These are phyloP conservation scores for Aspergillus sp. DNA, from an alignment of 2,329 filamentous ascomycete genomes.

Conservation along the genomic window DNA sequence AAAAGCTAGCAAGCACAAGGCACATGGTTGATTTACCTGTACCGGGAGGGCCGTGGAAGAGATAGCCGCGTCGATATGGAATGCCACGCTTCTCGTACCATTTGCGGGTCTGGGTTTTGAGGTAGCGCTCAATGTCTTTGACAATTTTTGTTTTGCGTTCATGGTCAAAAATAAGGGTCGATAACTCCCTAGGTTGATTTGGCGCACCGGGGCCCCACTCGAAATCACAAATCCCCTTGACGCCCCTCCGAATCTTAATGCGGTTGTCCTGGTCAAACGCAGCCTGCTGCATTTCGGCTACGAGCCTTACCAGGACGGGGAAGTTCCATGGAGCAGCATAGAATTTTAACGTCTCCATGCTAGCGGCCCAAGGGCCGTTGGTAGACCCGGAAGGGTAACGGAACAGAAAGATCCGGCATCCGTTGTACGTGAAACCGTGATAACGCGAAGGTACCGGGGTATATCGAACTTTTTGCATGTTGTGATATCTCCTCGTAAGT, in stretches of 20 bases:
- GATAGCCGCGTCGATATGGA: slow-evolving; percentile 71
- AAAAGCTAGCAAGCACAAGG: slow-evolving; percentile 64
- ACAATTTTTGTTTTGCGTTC: slow-evolving; percentile 65
- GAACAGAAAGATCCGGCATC: neutral
- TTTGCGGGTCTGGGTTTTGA: slow-evolving; percentile 55
- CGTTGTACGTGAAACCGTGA: slow-evolving; percentile 1
- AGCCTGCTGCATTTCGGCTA: slow-evolving; percentile 31
- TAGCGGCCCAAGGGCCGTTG: slow-evolving; percentile 2
- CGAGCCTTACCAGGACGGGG: slow-evolving; percentile 52
- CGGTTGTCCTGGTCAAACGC: slow-evolving; percentile 1
- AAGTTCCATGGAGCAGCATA: slow-evolving; percentile 30
- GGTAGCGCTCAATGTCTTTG: slow-evolving; percentile 72
- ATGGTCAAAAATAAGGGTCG: slow-evolving; percentile 70
- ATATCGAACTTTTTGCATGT: neutral
- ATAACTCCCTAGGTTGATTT: slow-evolving; percentile 58
- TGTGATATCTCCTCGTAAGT: slow-evolving; percentile 1
- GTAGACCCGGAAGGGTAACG: neutral
- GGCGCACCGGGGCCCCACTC: slow-evolving; percentile 49
- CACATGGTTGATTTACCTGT: slow-evolving; percentile 72
- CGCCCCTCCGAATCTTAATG: slow-evolving; percentile 38
- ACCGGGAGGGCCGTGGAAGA: slow-evolving; percentile 73
- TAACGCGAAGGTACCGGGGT: neutral
- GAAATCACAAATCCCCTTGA: slow-evolving; percentile 37
- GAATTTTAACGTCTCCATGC: slow-evolving; percentile 6
- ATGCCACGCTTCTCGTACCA: slow-evolving; percentile 49